These are phyloP conservation scores for Aspergillus coremiiformis DNA, from an alignment of 495 filamentous ascomycete species.

Conservation along the genomic window DNA sequence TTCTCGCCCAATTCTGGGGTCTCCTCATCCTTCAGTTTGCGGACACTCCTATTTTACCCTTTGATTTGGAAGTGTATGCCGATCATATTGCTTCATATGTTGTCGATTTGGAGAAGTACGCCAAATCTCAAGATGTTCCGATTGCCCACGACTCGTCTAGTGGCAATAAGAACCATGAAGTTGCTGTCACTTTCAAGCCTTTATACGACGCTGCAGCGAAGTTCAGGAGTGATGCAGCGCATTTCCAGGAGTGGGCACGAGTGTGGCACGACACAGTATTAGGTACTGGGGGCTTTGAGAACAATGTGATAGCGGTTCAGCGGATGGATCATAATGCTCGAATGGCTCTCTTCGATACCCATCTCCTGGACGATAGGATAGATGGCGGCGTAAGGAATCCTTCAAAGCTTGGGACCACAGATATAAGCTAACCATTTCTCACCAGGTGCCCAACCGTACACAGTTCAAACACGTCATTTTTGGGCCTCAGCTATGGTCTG, in stretches of 20 bases:
- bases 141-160: conserved; percentile 20
- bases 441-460: conserved; percentile 72
- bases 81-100: conserved; percentile 53
- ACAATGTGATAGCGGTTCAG: conserved; percentile 52
- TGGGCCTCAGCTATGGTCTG: conserved; percentile 72
- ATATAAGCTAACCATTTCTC: conserved; percentile 8
- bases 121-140: conserved; percentile 45
- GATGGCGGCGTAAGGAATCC: conserved; percentile 57
- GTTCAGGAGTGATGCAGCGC: conserved; percentile 49
- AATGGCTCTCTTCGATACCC: conserved; percentile 73
- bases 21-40: conserved; percentile 80
- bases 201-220: conserved; percentile 54
- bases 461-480: conserved; percentile 95
- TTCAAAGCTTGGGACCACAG: background rate
- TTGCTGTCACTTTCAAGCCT: conserved; percentile 46
- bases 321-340: conserved; percentile 61
- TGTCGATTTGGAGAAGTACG: conserved; percentile 57
- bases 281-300: conserved; percentile 62
- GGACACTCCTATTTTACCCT: conserved; percentile 73
- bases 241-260: conserved; percentile 67
- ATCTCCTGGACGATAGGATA: conserved; percentile 65
- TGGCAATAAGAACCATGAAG: conserved; percentile 8
- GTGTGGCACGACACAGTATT: conserved; percentile 63
- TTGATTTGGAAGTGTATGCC: conserved; percentile 74
- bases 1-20: conserved; percentile 70